These are phyloP conservation scores for Macrolepiota dolichaula DNA, from an alignment of 768 basidiomycete genomes.

Conservation along the genomic window DNA sequence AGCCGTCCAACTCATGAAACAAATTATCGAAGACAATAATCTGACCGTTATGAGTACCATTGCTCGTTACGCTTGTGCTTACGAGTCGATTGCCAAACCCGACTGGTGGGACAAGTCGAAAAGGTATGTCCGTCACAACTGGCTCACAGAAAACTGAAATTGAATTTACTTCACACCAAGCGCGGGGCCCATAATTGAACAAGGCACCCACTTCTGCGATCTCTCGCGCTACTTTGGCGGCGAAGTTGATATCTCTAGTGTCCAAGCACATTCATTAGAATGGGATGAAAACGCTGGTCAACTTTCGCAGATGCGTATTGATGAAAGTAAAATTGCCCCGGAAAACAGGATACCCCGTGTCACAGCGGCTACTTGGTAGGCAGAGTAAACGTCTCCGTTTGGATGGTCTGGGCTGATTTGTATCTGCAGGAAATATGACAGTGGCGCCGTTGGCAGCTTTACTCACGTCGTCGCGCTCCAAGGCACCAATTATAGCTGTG, in stretches of 20 bases:
- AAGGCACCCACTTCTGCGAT: slow-evolving; percentile 97
- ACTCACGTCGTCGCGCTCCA: slow-evolving; percentile 90
- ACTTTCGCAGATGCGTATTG: slow-evolving; percentile 75
- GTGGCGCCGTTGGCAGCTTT: slow-evolving; percentile 90
- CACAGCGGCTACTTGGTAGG: slow-evolving; percentile 86
- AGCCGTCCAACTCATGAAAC: slow-evolving; percentile 95
- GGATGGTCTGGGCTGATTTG: neutral
- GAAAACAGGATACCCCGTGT: slow-evolving; percentile 93
- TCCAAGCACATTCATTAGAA: slow-evolving; percentile 85
- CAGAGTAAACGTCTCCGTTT: neutral
- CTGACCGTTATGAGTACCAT: slow-evolving; percentile 95
- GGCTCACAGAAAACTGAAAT: slow-evolving; percentile 9
- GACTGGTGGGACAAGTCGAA: slow-evolving; percentile 96
- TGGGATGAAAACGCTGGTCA: slow-evolving; percentile 88
- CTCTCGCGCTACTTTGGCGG: slow-evolving; percentile 97
- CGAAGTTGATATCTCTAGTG: slow-evolving; percentile 81
- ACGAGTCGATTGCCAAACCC: slow-evolving; percentile 72
- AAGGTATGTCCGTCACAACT: slow-evolving; percentile 39
- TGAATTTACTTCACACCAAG: slow-evolving; percentile 28
- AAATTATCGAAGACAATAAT: slow-evolving; percentile 91
- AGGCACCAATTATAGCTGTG: slow-evolving; percentile 90
- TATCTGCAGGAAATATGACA: slow-evolving; percentile 81
- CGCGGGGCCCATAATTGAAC: slow-evolving; percentile 82
- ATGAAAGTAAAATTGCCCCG: slow-evolving; percentile 80
- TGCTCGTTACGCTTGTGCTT: slow-evolving; percentile 91